Evolutionary conservation across 768 basidiomycete species (phyloP).

Genomic region (Clitopilus passeckerianus): DNA sequence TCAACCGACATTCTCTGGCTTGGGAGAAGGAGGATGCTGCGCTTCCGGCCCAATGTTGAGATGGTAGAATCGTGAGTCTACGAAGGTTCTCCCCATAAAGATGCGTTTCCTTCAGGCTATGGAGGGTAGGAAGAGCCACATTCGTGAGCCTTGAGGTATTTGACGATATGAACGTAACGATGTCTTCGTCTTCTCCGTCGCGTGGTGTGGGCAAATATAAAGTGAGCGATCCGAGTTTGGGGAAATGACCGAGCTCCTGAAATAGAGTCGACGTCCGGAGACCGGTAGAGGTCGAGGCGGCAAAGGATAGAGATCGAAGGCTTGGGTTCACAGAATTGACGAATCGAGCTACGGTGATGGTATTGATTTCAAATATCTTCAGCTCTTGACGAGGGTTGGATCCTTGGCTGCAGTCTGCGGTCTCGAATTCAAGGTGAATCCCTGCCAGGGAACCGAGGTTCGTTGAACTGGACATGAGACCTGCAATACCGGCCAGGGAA

Average conservation of each 20-base stretch:
- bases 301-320: slow-evolving; percentile 6
- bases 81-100: background rate
- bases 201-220: slow-evolving; percentile 1
- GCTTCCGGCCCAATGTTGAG: background rate
- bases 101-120: background rate
- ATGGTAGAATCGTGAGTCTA: background rate
- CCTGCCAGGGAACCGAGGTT: background rate
- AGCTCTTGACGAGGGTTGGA: background rate
- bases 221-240: slow-evolving; percentile 5
- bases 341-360: slow-evolving; percentile 3
- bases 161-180: background rate
- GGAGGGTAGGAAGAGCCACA: background rate
- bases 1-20: background rate
- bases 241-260: slow-evolving; percentile 3
- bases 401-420: background rate
- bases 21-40: background rate
- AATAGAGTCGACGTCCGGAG: background rate
- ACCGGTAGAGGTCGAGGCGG: slow-evolving; percentile 3
- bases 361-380: background rate
- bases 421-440: background rate
- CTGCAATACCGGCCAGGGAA: background rate
- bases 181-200: background rate
- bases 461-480: background rate
- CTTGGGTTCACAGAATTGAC: background rate
- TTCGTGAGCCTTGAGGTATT: background rate